Conservation (phyloP, 1,139 yeast species). For the Candida freyschussii region DNA sequence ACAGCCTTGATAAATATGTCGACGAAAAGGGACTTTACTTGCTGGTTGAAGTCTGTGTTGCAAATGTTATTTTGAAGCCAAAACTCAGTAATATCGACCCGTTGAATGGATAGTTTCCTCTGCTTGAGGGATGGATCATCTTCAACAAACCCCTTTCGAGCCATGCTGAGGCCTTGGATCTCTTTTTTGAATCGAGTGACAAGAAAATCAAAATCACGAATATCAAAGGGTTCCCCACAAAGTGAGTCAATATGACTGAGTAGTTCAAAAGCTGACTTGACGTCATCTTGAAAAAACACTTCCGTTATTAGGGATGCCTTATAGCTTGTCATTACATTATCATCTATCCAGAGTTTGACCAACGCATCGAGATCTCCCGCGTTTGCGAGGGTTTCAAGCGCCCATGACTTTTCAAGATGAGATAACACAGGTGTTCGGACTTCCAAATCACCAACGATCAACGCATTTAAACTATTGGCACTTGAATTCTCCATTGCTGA, state of each 20-base stretch:
- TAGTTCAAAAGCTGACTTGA: slow-evolving; percentile 1
- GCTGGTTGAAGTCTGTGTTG: not conserved
- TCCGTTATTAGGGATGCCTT: slow-evolving; percentile 5
- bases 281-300: slow-evolving; percentile 1
- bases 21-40: slow-evolving; percentile 8
- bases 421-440: slow-evolving; percentile 1
- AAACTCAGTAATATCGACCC: slow-evolving; percentile 10
- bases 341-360: slow-evolving; percentile 4
- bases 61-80: slow-evolving; percentile 1
- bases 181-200: slow-evolving; percentile 5
- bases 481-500: slow-evolving; percentile 8
- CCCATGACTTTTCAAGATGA: slow-evolving; percentile 1
- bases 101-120: slow-evolving; percentile 11
- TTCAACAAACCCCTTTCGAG: slow-evolving; percentile 6
- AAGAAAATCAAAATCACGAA: slow-evolving; percentile 13
- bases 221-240: slow-evolving; percentile 1
- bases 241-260: slow-evolving; percentile 1
- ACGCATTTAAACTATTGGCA: not conserved
- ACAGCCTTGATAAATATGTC: slow-evolving; percentile 12
- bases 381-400: slow-evolving; percentile 1
- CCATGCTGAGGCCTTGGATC: slow-evolving; percentile 6
- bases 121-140: slow-evolving; percentile 4
- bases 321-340: slow-evolving; percentile 1
- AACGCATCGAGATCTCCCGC: slow-evolving; percentile 1
- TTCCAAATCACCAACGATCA: slow-evolving; percentile 1